Conservation (phyloP, 169 alveolate genomes). For the Plasmodium adleri region DNA sequence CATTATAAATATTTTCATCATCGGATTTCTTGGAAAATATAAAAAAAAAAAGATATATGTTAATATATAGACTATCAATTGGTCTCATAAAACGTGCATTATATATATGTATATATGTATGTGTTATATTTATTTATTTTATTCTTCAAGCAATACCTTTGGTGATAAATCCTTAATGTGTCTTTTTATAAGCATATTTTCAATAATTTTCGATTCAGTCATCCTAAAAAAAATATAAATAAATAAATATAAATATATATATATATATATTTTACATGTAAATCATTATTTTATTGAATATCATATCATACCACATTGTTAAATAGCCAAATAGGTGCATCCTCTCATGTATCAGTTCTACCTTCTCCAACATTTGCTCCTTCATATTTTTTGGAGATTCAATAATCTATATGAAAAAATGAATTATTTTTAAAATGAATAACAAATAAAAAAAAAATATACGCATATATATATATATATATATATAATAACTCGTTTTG, state of each 20-base stretch:
- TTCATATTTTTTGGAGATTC: slow-evolving; percentile 45
- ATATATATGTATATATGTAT: not conserved
- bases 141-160: no score
- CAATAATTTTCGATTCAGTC: slow-evolving; percentile 70
- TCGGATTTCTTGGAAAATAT: slow-evolving; percentile 26
- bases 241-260: slow-evolving; percentile 11
- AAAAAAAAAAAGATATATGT: not conserved
- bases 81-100: not conserved
- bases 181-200: slow-evolving; percentile 68
- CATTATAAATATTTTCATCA: slow-evolving; percentile 60
- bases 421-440: not conserved
- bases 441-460: not conserved
- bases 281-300: slow-evolving; percentile 5
- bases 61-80: not conserved
- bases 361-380: slow-evolving; percentile 65
- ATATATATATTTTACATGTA: not conserved
- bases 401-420: slow-evolving; percentile 27
- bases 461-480: not conserved
- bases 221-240: slow-evolving; percentile 21
- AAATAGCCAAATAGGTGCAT: slow-evolving; percentile 68
- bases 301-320: slow-evolving; percentile 64
- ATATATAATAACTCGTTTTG: no score
- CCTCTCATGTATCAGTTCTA: slow-evolving; percentile 53
- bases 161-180: slow-evolving; percentile 63
- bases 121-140: no score